A percentile compares a stretch with the other conserved stretches of the same genome.
Conservation (phyloP, 352 stramenopile species). For the Pythium vanterpoolii region DNA sequence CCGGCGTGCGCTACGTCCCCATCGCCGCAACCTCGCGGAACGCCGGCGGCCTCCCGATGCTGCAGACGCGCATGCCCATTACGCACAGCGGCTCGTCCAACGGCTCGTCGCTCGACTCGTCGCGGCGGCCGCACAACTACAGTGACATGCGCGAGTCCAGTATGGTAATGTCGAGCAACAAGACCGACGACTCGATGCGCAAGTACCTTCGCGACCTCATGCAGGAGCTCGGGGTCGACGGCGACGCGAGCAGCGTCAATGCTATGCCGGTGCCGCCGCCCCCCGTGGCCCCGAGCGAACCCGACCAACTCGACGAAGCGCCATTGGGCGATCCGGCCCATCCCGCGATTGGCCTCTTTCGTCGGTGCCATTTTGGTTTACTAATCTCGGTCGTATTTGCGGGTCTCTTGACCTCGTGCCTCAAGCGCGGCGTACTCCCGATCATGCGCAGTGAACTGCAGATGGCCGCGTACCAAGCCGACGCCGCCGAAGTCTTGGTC, state of each 20-base stretch:
- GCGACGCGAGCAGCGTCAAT: neutral
- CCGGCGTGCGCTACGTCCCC: conserved; percentile 3
- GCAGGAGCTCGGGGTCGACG: neutral
- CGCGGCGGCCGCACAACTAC: neutral
- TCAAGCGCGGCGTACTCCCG: conserved; percentile 30
- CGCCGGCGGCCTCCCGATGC: neutral
- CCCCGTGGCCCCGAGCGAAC: neutral
- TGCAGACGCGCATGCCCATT: conserved; percentile 1
- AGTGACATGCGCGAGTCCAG: conserved; percentile 3
- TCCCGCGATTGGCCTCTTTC: conserved; percentile 3
- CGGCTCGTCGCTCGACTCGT: neutral
- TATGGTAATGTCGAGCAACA: neutral
- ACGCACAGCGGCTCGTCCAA: neutral
- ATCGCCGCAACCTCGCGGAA: conserved; percentile 1
- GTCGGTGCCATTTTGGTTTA: conserved; percentile 11
- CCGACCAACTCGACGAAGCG: neutral
- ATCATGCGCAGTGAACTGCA: conserved; percentile 69
- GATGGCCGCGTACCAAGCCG: conserved; percentile 54
- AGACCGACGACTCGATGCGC: conserved; percentile 3
- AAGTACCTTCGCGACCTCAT: conserved; percentile 12
- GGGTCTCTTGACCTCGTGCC: conserved; percentile 19
- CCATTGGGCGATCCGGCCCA: conserved; percentile 1
- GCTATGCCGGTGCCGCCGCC: neutral
- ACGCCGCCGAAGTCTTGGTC: conserved; percentile 51
- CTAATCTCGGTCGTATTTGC: conserved; percentile 20